Evolutionary conservation across 2,329 filamentous ascomycete species (phyloP).

Genomic region (Albifimbria verrucaria): DNA sequence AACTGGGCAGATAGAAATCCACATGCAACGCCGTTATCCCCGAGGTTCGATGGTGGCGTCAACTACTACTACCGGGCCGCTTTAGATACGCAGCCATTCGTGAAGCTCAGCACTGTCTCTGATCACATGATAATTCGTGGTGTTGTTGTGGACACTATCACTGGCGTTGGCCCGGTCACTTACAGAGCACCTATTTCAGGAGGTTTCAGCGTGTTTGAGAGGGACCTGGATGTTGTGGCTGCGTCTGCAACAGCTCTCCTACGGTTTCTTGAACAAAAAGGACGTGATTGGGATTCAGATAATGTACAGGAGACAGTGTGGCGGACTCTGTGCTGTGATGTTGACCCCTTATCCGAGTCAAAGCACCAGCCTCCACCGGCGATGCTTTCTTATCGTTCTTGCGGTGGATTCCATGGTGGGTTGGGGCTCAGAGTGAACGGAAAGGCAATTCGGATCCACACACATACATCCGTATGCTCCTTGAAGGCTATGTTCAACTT

Average conservation of each 20-base stretch:
- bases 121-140: neutral
- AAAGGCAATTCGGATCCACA: neutral
- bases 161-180: neutral
- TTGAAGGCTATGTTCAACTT: neutral
- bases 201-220: neutral
- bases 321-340: neutral
- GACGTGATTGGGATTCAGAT: neutral
- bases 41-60: neutral
- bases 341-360: neutral
- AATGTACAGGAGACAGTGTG: neutral
- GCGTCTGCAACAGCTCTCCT: neutral
- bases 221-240: neutral
- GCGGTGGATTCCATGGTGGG: neutral
- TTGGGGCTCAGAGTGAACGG: neutral
- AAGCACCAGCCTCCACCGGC: neutral
- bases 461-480: neutral
- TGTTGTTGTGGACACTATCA: neutral
- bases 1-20: neutral
- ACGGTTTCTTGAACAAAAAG: neutral
- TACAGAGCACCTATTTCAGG: neutral
- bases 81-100: neutral
- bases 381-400: neutral
- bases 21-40: neutral
- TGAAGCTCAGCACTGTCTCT: neutral
- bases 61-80: neutral